Evolutionary conservation across 371 early-diverging fungal species (phyloP), one percentile per base, ranked within the genome.

Genomic region (Mucor velutinosus): DNA sequence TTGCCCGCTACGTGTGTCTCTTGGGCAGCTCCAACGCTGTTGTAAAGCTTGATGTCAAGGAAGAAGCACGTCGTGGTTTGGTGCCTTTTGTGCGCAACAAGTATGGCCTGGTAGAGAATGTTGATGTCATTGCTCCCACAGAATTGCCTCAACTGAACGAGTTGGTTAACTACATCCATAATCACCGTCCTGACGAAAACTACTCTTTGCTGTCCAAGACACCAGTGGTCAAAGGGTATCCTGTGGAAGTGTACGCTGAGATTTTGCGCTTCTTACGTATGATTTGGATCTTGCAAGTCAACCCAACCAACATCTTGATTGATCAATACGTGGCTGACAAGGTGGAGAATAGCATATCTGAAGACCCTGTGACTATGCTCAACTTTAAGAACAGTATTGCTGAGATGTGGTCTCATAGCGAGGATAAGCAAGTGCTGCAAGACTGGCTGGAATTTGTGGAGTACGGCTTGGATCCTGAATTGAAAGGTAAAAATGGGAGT

Each of bases 1-100:
- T 87, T 53, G 89, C 94, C 17, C 86, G 93, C 23, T 93, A 90
- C 68, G 76, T 95, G 7, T 91, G 91, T 71, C 72, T 97, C 19
- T 73, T 92, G n/a, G 92, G 89, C 0, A 59, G 51, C 10, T 78
- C 84, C 12, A 67, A 87, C 10, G 85, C 83, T 0, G 93, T 93
- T 29, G 65, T 76, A 8, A 93, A 95, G 64, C 79, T 91, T 4
- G 94, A 94, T 71, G 89, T 95, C 23, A 75, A 85, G 30, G 93
- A 93, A 68, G 90, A 92, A 69, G 88, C 94, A 3, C 70, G 83
- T 41, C 67, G 81, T 15, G 90, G 90, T 0, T 67, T 88, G 8
- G 72, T 67, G 25, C 82, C 84, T 10, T 81, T 84, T 68, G 53
- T 76, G 5, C 76, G 76, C 29, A 73, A 64, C 23, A 72, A 72